Base-by-base conservation (phyloP, 371 early-diverging fungal species). In the Mucor racemosus region DNA sequence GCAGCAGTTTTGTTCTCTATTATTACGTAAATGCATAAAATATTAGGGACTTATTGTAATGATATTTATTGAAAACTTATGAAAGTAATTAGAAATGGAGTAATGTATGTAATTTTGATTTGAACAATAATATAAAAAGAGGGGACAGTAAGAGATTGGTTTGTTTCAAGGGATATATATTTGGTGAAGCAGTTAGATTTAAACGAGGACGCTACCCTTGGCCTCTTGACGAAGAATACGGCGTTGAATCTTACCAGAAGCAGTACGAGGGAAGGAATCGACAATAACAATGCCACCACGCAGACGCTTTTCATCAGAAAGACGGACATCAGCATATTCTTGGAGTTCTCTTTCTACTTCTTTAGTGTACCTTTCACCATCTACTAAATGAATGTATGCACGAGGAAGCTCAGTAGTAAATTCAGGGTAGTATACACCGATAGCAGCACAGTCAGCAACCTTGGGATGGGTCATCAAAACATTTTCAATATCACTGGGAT, bases 211-310 rank as follows among this genome's bases (percentile, higher is more conserved):
- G 17, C 34, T 35, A 1, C 8, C 17, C 17, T 56, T 36, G 17
- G 56, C 46, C 35, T 62, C 26, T 58, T 63, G 62, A 31, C 66
- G 64, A 59, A 75, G 58, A 8, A 58, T 13, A 15, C 61, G 50
- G 11, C 76, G 64, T 14, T 73, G 62, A 13, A 74, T 68, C 40
- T 76, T 76, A 5, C 77, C 77, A n/a, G 69, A 44, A 14, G 64
- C 79, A 7, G 80, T 82, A 67, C 92, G 92, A 6, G 94, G 94
- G 15, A 94, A 90, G 9, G 72, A 77, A 8, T 85, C 79, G 2
- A 89, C 76, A 65, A 92, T 80, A 10, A 72, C 75, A 19, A 91
- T 77, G 0, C 94, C 95, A 9, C 94, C 95, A 13, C 92, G 76
- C 57, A 95, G 67, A 33, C 80, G 75, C 75, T 93, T 94, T 76